A percentile compares a stretch with the other conserved stretches of the same genome.
These are phyloP conservation scores for Verticillium nonalfalfae DNA, from an alignment of 2,329 filamentous ascomycete genomes.

Conservation along the genomic window DNA sequence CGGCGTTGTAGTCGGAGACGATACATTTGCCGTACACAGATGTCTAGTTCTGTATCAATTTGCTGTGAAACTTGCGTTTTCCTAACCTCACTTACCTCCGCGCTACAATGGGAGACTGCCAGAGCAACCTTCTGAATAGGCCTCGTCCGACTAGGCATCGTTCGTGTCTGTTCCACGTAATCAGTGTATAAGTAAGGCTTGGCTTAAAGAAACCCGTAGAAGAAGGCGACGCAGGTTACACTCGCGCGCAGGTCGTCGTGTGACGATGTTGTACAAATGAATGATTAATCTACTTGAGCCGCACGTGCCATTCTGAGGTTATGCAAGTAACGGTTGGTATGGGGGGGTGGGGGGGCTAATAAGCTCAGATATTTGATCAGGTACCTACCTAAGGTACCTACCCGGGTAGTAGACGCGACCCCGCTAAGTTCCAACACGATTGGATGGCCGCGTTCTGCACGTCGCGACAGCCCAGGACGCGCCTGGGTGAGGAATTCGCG, in stretches of 20 bases:
- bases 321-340: too few relatives aligned
- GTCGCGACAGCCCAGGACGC: background rate
- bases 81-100: constrained; percentile 35
- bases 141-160: constrained; percentile 24
- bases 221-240: too few relatives aligned
- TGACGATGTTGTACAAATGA: too few relatives aligned
- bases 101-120: constrained; percentile 48
- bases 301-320: too few relatives aligned
- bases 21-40: constrained; percentile 88
- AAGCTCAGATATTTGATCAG: too few relatives aligned
- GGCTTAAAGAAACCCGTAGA: too few relatives aligned
- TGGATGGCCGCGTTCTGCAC: background rate
- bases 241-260: too few relatives aligned
- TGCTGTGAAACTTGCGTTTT: too few relatives aligned
- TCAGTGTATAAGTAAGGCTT: background rate
- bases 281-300: too few relatives aligned
- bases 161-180: too few relatives aligned
- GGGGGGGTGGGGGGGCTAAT: too few relatives aligned
- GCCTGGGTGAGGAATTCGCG: background rate
- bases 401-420: background rate
- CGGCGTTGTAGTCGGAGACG: constrained; percentile 79
- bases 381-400: background rate
- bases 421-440: background rate
- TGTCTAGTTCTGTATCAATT: constrained; percentile 46
- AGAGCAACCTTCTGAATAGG: constrained; percentile 50